phyloP scores from a whole-genome alignment of 1,284 basidiomycete species.

The Tilletia caries region DNA sequence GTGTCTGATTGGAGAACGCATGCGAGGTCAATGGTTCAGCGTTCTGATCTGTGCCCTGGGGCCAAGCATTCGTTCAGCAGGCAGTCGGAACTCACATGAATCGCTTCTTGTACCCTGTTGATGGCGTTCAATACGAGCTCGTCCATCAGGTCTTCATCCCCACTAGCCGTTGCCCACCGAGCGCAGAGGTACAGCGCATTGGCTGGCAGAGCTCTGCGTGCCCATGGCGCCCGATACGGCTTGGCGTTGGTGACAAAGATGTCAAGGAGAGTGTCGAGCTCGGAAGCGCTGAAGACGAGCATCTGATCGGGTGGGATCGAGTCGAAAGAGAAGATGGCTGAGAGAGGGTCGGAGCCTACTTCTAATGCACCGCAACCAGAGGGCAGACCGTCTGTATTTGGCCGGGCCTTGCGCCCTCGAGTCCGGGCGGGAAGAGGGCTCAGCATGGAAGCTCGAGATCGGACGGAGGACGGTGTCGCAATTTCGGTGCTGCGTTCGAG shows the following conservation, averaged over 20 bases:
- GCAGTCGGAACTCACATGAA: slow-evolving; percentile 68
- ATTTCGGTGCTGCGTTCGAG: slow-evolving; percentile 13
- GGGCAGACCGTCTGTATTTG: slow-evolving; percentile 26
- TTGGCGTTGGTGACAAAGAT: slow-evolving; percentile 69
- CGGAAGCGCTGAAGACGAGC: slow-evolving; percentile 81
- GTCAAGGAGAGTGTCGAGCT: slow-evolving; percentile 73
- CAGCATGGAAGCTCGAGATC: not conserved
- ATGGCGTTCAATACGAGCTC: slow-evolving; percentile 85
- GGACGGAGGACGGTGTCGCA: not conserved
- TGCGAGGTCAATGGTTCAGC: no score
- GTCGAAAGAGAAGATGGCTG: slow-evolving; percentile 39
- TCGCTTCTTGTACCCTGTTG: slow-evolving; percentile 82
- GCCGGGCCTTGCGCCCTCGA: not conserved
- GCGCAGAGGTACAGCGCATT: slow-evolving; percentile 62
- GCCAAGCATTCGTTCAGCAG: no score
- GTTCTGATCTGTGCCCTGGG: not conserved
- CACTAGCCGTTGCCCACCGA: slow-evolving; percentile 61
- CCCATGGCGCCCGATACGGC: slow-evolving; percentile 58
- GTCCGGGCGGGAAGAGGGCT: not conserved
- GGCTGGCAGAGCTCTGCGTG: slow-evolving; percentile 52
- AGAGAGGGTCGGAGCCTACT: slow-evolving; percentile 38
- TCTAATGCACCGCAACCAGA: slow-evolving; percentile 44
- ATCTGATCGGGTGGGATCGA: slow-evolving; percentile 57
- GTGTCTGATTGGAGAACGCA: slow-evolving; percentile 21
- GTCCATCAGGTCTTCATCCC: slow-evolving; percentile 63